Evolutionary conservation across 2,329 filamentous ascomycete species (phyloP).

Genomic region (Metarhizium rileyi): DNA sequence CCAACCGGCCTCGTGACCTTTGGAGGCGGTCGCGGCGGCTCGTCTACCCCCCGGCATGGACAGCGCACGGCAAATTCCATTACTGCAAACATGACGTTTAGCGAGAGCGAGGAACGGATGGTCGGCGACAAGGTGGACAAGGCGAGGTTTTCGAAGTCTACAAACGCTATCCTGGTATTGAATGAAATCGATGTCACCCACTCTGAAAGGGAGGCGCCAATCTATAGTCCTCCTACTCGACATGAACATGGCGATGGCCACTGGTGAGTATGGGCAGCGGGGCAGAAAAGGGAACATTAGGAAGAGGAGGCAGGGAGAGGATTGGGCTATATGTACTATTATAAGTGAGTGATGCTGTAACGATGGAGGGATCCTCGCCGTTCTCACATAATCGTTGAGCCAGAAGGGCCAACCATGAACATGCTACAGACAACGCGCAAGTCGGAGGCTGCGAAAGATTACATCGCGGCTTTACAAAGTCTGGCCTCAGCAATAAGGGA

Average conservation of each 20-base stretch:
- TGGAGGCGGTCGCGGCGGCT: conserved; percentile 25
- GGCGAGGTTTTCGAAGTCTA: conserved; percentile 15
- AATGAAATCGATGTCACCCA: conserved; percentile 28
- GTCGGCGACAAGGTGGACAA: conserved; percentile 32
- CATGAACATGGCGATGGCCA: conserved; percentile 3
- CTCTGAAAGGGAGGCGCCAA: conserved; percentile 12
- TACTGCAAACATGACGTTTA: conserved; percentile 28
- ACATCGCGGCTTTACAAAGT: too few relatives aligned
- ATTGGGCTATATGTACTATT: too few relatives aligned
- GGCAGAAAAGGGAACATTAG: not conserved
- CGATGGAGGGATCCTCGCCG: too few relatives aligned
- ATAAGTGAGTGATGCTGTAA: too few relatives aligned
- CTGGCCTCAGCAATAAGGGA: too few relatives aligned
- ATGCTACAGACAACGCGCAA: too few relatives aligned
- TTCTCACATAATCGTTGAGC: too few relatives aligned
- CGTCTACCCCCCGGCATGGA: conserved; percentile 19
- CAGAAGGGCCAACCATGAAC: too few relatives aligned
- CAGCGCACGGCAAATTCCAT: conserved; percentile 24
- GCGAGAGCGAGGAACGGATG: conserved; percentile 28
- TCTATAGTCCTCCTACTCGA: not conserved
- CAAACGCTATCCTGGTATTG: conserved; percentile 29
- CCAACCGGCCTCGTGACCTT: conserved; percentile 30
- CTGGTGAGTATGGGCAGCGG: conserved; percentile 8
- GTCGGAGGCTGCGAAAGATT: too few relatives aligned
- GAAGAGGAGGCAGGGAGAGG: too few relatives aligned